Percentiles rank a stretch among this genome's conserved stretches.
These are phyloP conservation scores for Amphicarpaea edgeworthii DNA, from an alignment of 306 rosid species.

Conservation along the genomic window DNA sequence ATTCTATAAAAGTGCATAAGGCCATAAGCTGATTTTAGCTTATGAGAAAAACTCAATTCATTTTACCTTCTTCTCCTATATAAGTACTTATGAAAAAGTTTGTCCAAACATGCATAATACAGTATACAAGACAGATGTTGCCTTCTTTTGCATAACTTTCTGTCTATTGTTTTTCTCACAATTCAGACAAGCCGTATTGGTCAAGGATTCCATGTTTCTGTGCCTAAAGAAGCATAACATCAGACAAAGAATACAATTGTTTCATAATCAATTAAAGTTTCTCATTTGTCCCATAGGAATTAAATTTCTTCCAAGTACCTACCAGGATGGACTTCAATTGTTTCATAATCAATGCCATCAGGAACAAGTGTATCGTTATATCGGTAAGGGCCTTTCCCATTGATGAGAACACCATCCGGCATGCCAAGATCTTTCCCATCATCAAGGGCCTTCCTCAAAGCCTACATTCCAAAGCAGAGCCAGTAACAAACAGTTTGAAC, in stretches of 20 bases:
- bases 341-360: conserved; percentile 79
- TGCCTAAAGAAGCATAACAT: conserved; percentile 1
- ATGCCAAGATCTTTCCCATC: conserved; percentile 93
- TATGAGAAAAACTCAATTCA: neutral
- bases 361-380: conserved; percentile 87
- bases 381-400: conserved; percentile 95
- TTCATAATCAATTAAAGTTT: conserved; percentile 14
- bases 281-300: conserved; percentile 4
- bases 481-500: conserved; percentile 37
- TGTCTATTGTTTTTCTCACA: conserved; percentile 30
- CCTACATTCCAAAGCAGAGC: conserved; percentile 62
- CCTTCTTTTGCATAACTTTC: neutral
- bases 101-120: neutral
- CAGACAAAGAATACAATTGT: neutral
- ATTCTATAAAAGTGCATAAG: neutral
- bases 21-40: neutral
- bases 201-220: conserved; percentile 20
- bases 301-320: conserved; percentile 24
- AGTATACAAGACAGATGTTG: neutral
- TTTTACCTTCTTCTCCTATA: neutral
- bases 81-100: neutral
- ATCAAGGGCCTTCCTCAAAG: conserved; percentile 80
- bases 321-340: conserved; percentile 87
- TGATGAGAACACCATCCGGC: conserved; percentile 96
- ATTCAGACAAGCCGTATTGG: conserved; percentile 9